phyloP scores from a whole-genome alignment of 2,329 filamentous ascomycete species.

The Cordyceps javanica region DNA sequence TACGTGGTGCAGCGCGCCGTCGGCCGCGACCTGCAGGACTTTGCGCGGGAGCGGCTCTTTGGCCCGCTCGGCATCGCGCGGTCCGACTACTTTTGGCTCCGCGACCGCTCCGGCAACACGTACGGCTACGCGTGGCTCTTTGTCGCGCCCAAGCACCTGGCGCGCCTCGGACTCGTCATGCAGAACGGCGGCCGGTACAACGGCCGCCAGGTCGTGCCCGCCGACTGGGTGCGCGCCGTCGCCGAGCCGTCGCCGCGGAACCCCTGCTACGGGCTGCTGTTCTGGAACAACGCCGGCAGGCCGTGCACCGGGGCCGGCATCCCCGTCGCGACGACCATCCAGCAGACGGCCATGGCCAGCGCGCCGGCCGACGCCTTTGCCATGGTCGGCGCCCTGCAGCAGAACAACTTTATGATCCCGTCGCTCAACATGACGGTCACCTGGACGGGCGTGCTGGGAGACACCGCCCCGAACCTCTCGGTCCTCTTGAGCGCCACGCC shows the following conservation, averaged over 20 bases:
- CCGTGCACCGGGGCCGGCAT: no score
- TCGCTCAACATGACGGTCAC: background rate
- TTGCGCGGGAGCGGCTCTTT: background rate
- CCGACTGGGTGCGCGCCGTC: no score
- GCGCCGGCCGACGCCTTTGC: background rate
- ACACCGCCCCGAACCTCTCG: background rate
- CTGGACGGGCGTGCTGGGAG: background rate
- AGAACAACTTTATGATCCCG: constrained; percentile 2
- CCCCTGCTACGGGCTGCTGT: no score
- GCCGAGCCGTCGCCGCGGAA: no score
- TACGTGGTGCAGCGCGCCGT: background rate
- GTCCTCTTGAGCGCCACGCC: background rate
- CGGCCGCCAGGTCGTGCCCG: no score
- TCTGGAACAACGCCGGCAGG: no score
- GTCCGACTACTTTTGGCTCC: background rate
- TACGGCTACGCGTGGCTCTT: no score
- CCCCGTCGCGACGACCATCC: background rate
- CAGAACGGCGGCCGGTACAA: no score
- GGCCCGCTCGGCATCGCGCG: background rate
- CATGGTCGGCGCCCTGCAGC: background rate
- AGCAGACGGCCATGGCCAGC: background rate
- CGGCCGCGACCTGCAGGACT: background rate
- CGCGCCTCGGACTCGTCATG: no score
- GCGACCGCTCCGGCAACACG: background rate
- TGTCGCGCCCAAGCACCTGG: no score